Evolutionary conservation across 306 rosid genomes (phyloP).

Genomic region (Castanea crenata): DNA sequence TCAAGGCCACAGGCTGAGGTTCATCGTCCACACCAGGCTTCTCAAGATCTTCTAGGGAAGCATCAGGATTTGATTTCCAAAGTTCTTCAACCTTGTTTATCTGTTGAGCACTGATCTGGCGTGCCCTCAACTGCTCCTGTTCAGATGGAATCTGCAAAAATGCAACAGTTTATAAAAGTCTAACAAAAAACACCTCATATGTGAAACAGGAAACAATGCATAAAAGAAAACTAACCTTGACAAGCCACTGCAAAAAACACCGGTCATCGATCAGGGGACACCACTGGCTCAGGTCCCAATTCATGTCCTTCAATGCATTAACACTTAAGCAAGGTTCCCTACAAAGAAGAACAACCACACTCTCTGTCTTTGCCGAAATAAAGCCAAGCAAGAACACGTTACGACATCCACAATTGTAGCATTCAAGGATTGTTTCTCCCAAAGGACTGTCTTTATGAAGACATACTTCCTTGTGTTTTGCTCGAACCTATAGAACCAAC

Average conservation of each 20-base stretch:
- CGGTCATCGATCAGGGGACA: slow-evolving; percentile 98
- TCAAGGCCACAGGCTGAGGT: slow-evolving; percentile 90
- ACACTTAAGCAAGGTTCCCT: slow-evolving; percentile 99
- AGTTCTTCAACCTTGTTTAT: slow-evolving; percentile 97
- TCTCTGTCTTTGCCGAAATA: slow-evolving; percentile 99
- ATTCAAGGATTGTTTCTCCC: slow-evolving; percentile 99
- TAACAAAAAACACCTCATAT: neutral
- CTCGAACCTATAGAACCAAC: slow-evolving; percentile 74
- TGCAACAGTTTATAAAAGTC: slow-evolving; percentile 16
- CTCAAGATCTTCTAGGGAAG: slow-evolving; percentile 98
- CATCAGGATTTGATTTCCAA: slow-evolving; percentile 99
- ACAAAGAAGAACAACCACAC: slow-evolving; percentile 98
- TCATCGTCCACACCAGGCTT: slow-evolving; percentile 99
- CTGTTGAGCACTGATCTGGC: slow-evolving; percentile 99
- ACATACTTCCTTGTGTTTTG: slow-evolving; percentile 98
- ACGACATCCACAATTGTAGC: slow-evolving; percentile 98
- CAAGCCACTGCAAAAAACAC: slow-evolving; percentile 99
- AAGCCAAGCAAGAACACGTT: slow-evolving; percentile 98
- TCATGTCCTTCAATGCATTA: slow-evolving; percentile 99
- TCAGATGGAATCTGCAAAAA: slow-evolving; percentile 90
- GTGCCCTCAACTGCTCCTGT: slow-evolving; percentile 99
- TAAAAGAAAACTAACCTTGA: slow-evolving; percentile 61
- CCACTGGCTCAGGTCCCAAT: slow-evolving; percentile 99
- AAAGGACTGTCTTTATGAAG: slow-evolving; percentile 97
- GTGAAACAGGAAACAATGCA: slow-evolving; percentile 2